phyloP scores from a whole-genome alignment of 1,284 basidiomycete species.

The Trichosporon inkin region DNA sequence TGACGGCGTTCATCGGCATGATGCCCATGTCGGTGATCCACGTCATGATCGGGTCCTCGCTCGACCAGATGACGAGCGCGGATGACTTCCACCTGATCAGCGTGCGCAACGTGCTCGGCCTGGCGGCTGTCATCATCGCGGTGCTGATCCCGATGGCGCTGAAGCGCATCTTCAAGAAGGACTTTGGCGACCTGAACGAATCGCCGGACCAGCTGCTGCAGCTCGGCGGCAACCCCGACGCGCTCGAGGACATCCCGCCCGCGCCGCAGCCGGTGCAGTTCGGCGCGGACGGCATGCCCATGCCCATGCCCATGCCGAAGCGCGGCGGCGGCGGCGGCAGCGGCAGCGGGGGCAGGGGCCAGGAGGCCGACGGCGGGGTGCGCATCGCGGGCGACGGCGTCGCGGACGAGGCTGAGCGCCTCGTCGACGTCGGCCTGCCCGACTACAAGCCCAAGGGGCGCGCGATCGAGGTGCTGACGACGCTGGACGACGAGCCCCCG shows the following conservation, averaged over 20 bases:
- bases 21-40: slow-evolving; percentile 90
- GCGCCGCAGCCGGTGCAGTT: slow-evolving; percentile 19
- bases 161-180: slow-evolving; percentile 53
- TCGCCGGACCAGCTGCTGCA: slow-evolving; percentile 25
- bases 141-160: slow-evolving; percentile 87
- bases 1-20: slow-evolving; percentile 83
- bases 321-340: too few relatives aligned
- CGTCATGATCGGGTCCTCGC: slow-evolving; percentile 85
- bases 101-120: slow-evolving; percentile 75
- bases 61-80: slow-evolving; percentile 90
- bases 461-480: background rate
- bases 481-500: background rate
- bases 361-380: slow-evolving; percentile 43
- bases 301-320: too few relatives aligned
- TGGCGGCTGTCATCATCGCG: slow-evolving; percentile 78
- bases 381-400: slow-evolving; percentile 30
- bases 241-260: slow-evolving; percentile 11
- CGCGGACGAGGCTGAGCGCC: slow-evolving; percentile 16
- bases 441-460: background rate
- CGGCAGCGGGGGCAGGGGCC: too few relatives aligned
- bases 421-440: slow-evolving; percentile 17
- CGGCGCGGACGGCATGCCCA: slow-evolving; percentile 25
- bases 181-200: slow-evolving; percentile 45
- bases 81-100: slow-evolving; percentile 90
- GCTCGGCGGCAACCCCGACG: background rate